These are phyloP conservation scores for Coemansia sp. DNA, from an alignment of 192 early-diverging fungal genomes.

Conservation along the genomic window DNA sequence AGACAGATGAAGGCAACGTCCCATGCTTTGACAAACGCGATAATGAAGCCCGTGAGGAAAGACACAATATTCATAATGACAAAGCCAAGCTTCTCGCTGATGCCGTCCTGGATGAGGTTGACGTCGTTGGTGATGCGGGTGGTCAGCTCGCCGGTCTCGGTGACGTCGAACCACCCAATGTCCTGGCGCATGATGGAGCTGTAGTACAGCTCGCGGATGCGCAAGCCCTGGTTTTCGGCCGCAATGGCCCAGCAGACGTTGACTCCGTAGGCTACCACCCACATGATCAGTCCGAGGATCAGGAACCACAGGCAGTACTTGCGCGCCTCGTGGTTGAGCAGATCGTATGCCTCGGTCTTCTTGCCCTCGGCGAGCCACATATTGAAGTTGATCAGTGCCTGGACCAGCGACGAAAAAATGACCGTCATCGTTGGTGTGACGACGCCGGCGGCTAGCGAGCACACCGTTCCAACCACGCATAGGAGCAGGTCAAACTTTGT, in stretches of 20 bases:
- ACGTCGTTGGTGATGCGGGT: conserved; percentile 84
- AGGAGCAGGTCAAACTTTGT: conserved; percentile 55
- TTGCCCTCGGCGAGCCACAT: conserved; percentile 1
- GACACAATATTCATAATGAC: conserved; percentile 60
- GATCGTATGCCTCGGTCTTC: conserved; percentile 6
- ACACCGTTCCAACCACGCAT: conserved; percentile 45
- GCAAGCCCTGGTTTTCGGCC: conserved; percentile 63
- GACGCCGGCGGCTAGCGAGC: conserved; percentile 42
- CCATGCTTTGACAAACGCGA: conserved; percentile 81
- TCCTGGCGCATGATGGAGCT: conserved; percentile 83
- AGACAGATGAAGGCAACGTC: conserved; percentile 77
- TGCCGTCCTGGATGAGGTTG: conserved; percentile 80
- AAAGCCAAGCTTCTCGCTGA: conserved; percentile 78
- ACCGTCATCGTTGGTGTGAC: conserved; percentile 48
- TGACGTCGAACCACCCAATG: conserved; percentile 82
- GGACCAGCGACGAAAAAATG: conserved; percentile 26
- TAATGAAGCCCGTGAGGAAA: conserved; percentile 71
- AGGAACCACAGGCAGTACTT: conserved; percentile 43
- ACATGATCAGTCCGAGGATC: conserved; percentile 36
- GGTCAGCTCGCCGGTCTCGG: conserved; percentile 73
- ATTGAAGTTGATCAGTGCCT: conserved; percentile 23
- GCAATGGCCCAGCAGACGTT: conserved; percentile 44
- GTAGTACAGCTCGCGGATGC: conserved; percentile 78
- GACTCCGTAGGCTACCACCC: conserved; percentile 33
- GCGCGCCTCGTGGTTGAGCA: conserved; percentile 28